phyloP scores from a whole-genome alignment of 1,284 basidiomycete genomes.

The Volvariella volvacea region DNA sequence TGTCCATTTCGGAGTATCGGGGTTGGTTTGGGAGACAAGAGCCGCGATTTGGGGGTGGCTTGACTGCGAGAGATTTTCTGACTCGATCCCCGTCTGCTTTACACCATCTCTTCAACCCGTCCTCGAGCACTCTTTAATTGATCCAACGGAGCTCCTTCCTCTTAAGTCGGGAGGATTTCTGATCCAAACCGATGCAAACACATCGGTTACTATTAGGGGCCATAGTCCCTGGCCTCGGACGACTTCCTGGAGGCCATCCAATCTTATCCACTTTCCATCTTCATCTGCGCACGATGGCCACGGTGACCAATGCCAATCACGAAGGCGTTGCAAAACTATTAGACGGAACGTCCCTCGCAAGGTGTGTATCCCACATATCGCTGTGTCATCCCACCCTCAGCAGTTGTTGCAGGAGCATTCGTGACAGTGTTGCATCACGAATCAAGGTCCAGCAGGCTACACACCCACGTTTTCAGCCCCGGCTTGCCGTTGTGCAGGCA shows the following conservation, averaged over 20 bases:
- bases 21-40: background rate
- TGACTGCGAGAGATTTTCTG: too few species aligned
- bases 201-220: conserved; percentile 1
- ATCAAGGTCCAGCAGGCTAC: conserved; percentile 57
- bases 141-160: too few species aligned
- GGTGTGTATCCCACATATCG: conserved; percentile 42
- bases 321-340: conserved; percentile 61
- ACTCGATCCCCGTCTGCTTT: too few species aligned
- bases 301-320: conserved; percentile 51
- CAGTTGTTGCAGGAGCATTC: conserved; percentile 78
- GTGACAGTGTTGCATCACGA: conserved; percentile 61
- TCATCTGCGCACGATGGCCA: conserved; percentile 39
- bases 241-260: conserved; percentile 2
- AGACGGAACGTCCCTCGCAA: conserved; percentile 85
- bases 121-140: too few species aligned
- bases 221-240: too few species aligned
- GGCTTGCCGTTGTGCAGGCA: conserved; percentile 92
- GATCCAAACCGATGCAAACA: conserved; percentile 20
- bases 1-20: background rate
- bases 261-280: conserved; percentile 34
- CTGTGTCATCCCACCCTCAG: conserved; percentile 4
- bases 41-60: background rate
- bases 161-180: too few species aligned
- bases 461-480: conserved; percentile 82
- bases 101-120: too few species aligned